Evolutionary conservation across 768 basidiomycete species (phyloP).

Genomic region (Mycena pura): DNA sequence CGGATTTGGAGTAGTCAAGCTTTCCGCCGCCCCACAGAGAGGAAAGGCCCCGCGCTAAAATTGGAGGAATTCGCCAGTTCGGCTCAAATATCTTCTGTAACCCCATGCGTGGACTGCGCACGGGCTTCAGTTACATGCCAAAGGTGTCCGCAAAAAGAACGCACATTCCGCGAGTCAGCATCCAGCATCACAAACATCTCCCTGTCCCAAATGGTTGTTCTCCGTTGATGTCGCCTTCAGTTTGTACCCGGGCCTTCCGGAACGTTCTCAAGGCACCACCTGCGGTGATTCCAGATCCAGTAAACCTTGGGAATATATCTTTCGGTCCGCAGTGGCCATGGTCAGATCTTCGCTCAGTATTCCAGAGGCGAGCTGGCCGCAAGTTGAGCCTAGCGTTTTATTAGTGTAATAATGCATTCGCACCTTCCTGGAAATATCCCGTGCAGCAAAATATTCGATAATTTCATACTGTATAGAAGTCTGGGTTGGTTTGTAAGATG

Average conservation of each 20-base stretch:
- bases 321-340: slow-evolving; percentile 82
- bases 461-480: slow-evolving; percentile 97
- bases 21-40: slow-evolving; percentile 68
- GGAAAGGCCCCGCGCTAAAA: slow-evolving; percentile 93
- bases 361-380: slow-evolving; percentile 62
- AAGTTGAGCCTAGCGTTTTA: slow-evolving; percentile 9
- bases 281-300: slow-evolving; percentile 98
- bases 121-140: background rate
- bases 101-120: slow-evolving; percentile 95
- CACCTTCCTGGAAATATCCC: slow-evolving; percentile 77
- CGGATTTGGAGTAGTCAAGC: slow-evolving; percentile 58
- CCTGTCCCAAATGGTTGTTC: slow-evolving; percentile 77
- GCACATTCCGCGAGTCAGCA: slow-evolving; percentile 92
- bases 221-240: slow-evolving; percentile 59
- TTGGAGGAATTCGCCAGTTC: slow-evolving; percentile 94
- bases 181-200: slow-evolving; percentile 91
- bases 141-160: slow-evolving; percentile 32
- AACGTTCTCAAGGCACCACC: slow-evolving; percentile 92
- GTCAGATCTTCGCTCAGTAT: slow-evolving; percentile 75
- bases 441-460: slow-evolving; percentile 76
- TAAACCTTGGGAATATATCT: slow-evolving; percentile 93
- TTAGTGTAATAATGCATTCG: slow-evolving; percentile 15
- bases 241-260: slow-evolving; percentile 70
- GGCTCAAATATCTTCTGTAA: slow-evolving; percentile 86
- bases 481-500: slow-evolving; percentile 86